Evolutionary conservation across 1,284 basidiomycete species (phyloP), one percentile per base, ranked within the genome.

Genomic region (Heterobasidion irregulare): DNA sequence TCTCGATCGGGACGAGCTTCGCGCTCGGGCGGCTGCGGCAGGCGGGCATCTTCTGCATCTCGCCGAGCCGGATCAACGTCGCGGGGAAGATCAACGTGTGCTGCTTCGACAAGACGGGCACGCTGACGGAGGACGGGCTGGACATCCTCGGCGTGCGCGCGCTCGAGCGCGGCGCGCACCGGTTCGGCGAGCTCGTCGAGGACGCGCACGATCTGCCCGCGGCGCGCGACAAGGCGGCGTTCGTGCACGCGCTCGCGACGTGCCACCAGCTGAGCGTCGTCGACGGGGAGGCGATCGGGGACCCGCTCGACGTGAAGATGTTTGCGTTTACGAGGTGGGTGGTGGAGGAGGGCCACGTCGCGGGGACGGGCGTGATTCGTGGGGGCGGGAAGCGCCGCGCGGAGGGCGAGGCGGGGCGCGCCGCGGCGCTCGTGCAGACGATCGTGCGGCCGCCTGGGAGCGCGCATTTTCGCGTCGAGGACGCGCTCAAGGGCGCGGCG

Each of bases 41-140:
- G 66, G 75, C 79, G 4, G 93, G 92, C 35, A 92, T 99, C 57
- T 99, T 92, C 74, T 99, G 97, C 69, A 98, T 98, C 59, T 94
- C 96, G 6, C 97, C 97, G 0, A 97, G 89, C 63, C 79, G 97
- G 35, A 92, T 99, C 64, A 99, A 99, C 66, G 86, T 99, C 52
- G 94, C 87, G 2, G 97, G 97, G 35, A 97, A 98, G 72, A 80
- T 99, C 73, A 98, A 99, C 62, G 90, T 99, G 8, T 96, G 95
- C 64, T 98, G 95, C 70, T 99, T 99, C 66, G 97, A 99, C 77
- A 99, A 99, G 75, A 99, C 97, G 1, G 97, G 97, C 2, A 99
- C 97, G 0, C 78, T 99, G 15, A 99, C 97, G 0, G 97, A 98
- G 70, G 97, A 99, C 62, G 97, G 97, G 0, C 79, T 99, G 46